phyloP scores from a whole-genome alignment of 139 green algal species.

The Tetradesmus lagerheimii region DNA sequence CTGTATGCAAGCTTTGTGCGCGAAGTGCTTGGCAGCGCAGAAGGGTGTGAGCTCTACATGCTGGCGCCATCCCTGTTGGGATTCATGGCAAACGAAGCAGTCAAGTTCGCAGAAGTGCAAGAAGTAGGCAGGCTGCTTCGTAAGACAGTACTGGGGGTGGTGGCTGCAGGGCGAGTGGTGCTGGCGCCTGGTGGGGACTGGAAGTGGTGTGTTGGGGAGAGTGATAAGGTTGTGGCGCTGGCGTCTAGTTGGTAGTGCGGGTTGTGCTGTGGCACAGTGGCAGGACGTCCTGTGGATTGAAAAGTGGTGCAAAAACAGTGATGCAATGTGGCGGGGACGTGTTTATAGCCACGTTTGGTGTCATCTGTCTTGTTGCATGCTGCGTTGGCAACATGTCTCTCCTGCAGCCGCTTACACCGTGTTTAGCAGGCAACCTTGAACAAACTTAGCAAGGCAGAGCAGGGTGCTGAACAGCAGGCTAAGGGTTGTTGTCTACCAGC shows the following conservation, averaged over 20 bases:
- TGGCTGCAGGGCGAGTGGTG: slow-evolving; percentile 1
- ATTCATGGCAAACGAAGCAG: background rate
- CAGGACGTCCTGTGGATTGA: too few relatives aligned
- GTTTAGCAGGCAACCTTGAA: too few relatives aligned
- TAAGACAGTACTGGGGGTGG: slow-evolving; percentile 30
- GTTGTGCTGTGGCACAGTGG: too few relatives aligned
- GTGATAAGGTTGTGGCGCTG: slow-evolving; percentile 10
- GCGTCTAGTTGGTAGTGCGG: background rate
- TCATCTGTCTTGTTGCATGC: too few relatives aligned
- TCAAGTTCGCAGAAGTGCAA: slow-evolving; percentile 32
- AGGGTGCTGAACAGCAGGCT: too few relatives aligned
- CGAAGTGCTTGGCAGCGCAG: slow-evolving; percentile 14
- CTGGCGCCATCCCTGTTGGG: background rate
- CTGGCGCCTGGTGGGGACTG: background rate
- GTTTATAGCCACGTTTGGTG: too few relatives aligned
- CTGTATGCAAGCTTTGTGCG: background rate
- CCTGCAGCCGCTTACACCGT: too few relatives aligned
- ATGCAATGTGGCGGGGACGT: too few relatives aligned
- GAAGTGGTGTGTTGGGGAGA: background rate
- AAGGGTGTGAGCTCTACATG: slow-evolving; percentile 42
- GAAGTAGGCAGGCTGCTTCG: slow-evolving; percentile 26
- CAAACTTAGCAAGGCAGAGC: too few relatives aligned
- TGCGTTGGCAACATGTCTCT: too few relatives aligned
- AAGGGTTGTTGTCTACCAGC: too few relatives aligned
- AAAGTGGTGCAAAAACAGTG: too few relatives aligned